Evolutionary conservation across 352 stramenopile species (phyloP), one percentile per base, ranked within the genome.

Genomic region (Globisporangium rhizosaccharum): DNA sequence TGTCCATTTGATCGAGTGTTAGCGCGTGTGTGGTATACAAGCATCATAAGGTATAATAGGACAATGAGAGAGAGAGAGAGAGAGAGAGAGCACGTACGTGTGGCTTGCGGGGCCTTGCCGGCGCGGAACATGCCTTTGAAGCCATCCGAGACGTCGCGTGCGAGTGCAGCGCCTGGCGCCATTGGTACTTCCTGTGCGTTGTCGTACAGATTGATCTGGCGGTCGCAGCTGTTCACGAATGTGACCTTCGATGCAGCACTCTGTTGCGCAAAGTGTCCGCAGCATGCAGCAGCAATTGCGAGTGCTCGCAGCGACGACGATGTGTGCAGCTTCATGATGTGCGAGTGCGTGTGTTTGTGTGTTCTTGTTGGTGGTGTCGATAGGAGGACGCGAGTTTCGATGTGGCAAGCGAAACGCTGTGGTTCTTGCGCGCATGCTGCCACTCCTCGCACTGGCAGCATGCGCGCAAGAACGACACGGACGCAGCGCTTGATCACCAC

Each of bases 71-170:
- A 17, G 30, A 30, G 23, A 45, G 6, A 30, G 51, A 7, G 51
- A 7, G n/a, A 17, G 30, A 30, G 23, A 45, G 6, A 30, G 17
- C 7, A 60, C 61, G 18, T 63, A 67, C 61, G 25, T 7, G 65
- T 68, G 0, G 65, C 65, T 46, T 71, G 65, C 26, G 55, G 56
- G 44, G 61, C 51, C 11, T 33, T 46, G 25, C 55, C 61, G 52
- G 51, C 46, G 52, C 65, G 65, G 30, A 66, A 71, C 65, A 71
- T 65, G 51, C 61, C 61, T 30, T 45, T 47, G 48, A 41, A 65
- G n/a, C 61, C 61, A 3, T 44, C 17, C 7, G 41, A 18, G 23
- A 62, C 18, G 2, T 52, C 12, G 42, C 47, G 55, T 23, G 46
- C 36, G 10, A 53, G 51, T 26, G 26, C 39, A 12, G 28, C 53